Evolutionary conservation across 2,329 filamentous ascomycete species (phyloP), one percentile per base, ranked within the genome.

Genomic region (Xylariales sp.): DNA sequence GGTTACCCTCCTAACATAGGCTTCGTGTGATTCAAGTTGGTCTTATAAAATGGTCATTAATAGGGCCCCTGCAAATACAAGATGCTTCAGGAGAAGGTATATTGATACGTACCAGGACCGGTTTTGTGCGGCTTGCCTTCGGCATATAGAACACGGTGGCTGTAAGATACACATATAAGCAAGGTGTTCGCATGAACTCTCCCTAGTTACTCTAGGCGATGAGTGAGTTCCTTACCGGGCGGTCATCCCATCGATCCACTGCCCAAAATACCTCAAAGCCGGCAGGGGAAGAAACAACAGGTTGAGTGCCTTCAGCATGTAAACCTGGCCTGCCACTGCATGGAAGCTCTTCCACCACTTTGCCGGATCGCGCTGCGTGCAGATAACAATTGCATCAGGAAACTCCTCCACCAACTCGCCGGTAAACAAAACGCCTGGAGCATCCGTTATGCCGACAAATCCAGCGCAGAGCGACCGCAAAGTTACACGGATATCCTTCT

Each of bases 331-430:
- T 16, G 46, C 43, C 7, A 45, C 37, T 36, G 46, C 37, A 27
- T 49, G 47, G 13, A 52, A 44, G 23, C 49, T 52, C 36, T 48
- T 41, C 36, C 46, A 51, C 54, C 56, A 60, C 18, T 38, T 42
- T 20, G 49, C 48, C 5, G 48, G 40, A 35, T 57, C 45, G 17
- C 55, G 46, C 19, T 51, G 36, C 2, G 51, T 54, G 41, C 51
- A 54, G 29, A 57, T 54, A 19, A 57, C 53, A 23, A 54, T 52
- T 25, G 54, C 51, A 21, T 58, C 51, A 2, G 53, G 53, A 30
- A 55, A 55, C 11, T 56, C 17, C 33, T 48, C 43, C 21, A 53
- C 40, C 13, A 58, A 40, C 32, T 58, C 57, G 3, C 45, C 49
- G 2, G 52, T 49, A 31, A 59, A 55, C 20, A 46, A 40, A 13